Evolutionary conservation across 257 asterid genomes (phyloP).

Genomic region (Solanum sparsipilum): DNA sequence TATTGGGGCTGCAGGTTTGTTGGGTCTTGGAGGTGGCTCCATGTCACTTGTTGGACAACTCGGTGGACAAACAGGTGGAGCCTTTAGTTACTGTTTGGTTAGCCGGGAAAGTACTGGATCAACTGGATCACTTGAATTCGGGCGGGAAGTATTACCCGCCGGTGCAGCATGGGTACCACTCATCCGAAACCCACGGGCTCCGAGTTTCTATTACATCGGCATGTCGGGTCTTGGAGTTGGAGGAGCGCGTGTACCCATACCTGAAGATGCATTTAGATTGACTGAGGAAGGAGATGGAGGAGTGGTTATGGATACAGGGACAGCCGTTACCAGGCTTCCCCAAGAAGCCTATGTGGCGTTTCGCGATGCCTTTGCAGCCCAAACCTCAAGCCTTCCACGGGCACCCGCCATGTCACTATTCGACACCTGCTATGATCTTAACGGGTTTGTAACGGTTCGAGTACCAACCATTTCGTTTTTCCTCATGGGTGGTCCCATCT

Average conservation of each 20-base stretch:
- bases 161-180: constrained; percentile 93
- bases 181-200: constrained; percentile 47
- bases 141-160: constrained; percentile 56
- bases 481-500: constrained; percentile 68
- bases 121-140: constrained; percentile 71
- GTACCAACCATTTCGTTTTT: constrained; percentile 85
- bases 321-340: constrained; percentile 81
- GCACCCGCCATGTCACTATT: constrained; percentile 47
- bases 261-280: constrained; percentile 41
- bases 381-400: constrained; percentile 63
- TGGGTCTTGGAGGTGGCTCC: constrained; percentile 82
- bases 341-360: constrained; percentile 48
- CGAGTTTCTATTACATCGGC: constrained; percentile 68
- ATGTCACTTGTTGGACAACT: constrained; percentile 86
- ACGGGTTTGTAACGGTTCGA: constrained; percentile 65
- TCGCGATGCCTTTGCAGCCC: constrained; percentile 46
- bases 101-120: constrained; percentile 58
- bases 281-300: constrained; percentile 61
- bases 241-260: constrained; percentile 45
- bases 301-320: constrained; percentile 81
- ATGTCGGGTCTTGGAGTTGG: constrained; percentile 76
- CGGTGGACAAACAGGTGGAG: constrained; percentile 77
- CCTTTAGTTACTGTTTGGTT: constrained; percentile 76
- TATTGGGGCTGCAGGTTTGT: constrained; percentile 73
- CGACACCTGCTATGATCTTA: constrained; percentile 71